Evolutionary conservation across 2,329 filamentous ascomycete species (phyloP), one percentile per base, ranked within the genome.

Genomic region (Emmonsiellopsis sp.): DNA sequence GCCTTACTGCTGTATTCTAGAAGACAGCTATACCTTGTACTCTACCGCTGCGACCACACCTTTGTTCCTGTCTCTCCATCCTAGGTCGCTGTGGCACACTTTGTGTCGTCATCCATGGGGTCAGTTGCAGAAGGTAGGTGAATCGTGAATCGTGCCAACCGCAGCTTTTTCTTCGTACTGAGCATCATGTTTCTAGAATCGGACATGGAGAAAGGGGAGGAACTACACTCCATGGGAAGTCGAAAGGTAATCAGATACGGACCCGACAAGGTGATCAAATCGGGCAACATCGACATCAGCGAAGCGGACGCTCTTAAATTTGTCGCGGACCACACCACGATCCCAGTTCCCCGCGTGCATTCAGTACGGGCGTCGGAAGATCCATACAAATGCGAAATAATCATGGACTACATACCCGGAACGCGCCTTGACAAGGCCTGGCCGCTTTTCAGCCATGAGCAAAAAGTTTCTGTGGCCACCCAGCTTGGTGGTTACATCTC

Each of bases 321-420:
- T 46, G 43, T 30, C 11, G 43, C 43, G 31, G 44, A 51, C 41
- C 47, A 55, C 44, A 53, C 48, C 35, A 35, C 41, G 35, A 45
- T 54, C 26, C 54, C 50, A 32, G 50, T 54, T 51, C 51, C 53
- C n/a, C 43, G 43, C 20, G 43, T 46, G 43, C 43, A 46, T 31
- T 9, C 20, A 10, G 43, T 46, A 34, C 34, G 38, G 11, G 7
- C 13, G 8, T 35, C 20, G 5, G 32, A 41, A 41, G 48, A 50
- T 16, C 13, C 32, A 46, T 46, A 46, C 43, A 26, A 31, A 34
- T 13, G n/a, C 8, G 43, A 26, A 34, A 31, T 46, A 11, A 15
- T 46, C 30, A 46, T 46, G 43, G 48, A 50, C 37, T 41, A 41
- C 37, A 30, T 46, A 8, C 43, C 43, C 20, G 43, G 43, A 3